Evolutionary conservation across 228 moss, liverwort and hornwort genomes (phyloP).

Genomic region (Sphagnum magellanicum): DNA sequence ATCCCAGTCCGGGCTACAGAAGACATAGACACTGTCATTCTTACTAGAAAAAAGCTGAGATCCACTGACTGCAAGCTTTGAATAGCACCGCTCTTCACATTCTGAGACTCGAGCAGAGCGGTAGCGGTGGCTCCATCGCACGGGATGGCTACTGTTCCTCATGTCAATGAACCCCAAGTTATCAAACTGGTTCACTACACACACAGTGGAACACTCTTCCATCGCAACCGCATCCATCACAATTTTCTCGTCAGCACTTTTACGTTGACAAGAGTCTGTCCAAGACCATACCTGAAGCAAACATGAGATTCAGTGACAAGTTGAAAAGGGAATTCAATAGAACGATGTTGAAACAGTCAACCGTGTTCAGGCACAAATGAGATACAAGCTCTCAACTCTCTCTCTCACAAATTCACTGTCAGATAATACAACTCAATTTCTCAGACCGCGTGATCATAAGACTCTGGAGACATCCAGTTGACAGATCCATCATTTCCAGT

Average conservation of each 20-base stretch:
- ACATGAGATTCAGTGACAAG: background rate
- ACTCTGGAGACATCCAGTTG: no score
- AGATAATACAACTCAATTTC: no score
- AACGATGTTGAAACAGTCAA: no score
- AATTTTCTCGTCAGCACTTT: slow-evolving; percentile 40
- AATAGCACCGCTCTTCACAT: slow-evolving; percentile 65
- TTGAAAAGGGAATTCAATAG: no score
- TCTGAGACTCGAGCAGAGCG: slow-evolving; percentile 51
- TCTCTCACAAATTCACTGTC: no score
- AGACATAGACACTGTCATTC: slow-evolving; percentile 56
- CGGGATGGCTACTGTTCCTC: slow-evolving; percentile 39
- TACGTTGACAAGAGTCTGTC: slow-evolving; percentile 43
- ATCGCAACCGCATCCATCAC: slow-evolving; percentile 67
- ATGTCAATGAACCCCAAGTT: slow-evolving; percentile 62
- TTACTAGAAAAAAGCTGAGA: slow-evolving; percentile 64
- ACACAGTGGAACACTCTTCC: slow-evolving; percentile 64
- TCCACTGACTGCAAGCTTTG: slow-evolving; percentile 57
- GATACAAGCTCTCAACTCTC: no score
- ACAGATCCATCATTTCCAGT: no score
- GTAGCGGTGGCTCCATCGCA: slow-evolving; percentile 53
- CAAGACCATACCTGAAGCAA: slow-evolving; percentile 50
- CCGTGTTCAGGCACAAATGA: no score
- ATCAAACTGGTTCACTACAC: slow-evolving; percentile 64
- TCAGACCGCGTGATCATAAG: no score
- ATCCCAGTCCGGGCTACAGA: slow-evolving; percentile 67